Conservation (phyloP, 768 basidiomycete species). For the Suillus ampliporus region DNA sequence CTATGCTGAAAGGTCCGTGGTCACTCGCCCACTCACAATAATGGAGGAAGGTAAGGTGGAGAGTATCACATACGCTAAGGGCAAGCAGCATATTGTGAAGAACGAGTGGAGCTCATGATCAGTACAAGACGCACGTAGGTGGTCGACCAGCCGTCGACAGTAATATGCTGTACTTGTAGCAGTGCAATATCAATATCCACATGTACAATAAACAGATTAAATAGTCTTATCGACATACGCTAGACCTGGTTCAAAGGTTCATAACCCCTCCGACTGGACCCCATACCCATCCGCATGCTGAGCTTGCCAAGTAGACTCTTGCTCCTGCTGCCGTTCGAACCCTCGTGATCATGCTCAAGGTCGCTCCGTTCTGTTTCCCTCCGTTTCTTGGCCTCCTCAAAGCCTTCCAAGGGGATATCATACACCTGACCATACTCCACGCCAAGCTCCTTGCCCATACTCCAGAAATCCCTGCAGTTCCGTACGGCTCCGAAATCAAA, state of each 20-base stretch:
- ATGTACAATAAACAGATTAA: neutral
- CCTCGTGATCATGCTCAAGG: slow-evolving; percentile 53
- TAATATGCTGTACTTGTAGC: neutral
- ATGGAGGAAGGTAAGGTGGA: too few relatives aligned
- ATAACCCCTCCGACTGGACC: slow-evolving; percentile 41
- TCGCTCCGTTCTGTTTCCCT: slow-evolving; percentile 53
- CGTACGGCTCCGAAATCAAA: slow-evolving; percentile 82
- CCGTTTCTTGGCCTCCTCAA: slow-evolving; percentile 70
- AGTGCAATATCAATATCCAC: neutral
- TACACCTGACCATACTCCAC: slow-evolving; percentile 91
- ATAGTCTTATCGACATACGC: neutral
- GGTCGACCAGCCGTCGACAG: too few relatives aligned
- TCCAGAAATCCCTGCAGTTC: slow-evolving; percentile 97
- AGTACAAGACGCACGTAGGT: too few relatives aligned
- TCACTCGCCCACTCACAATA: too few relatives aligned
- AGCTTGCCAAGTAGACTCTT: slow-evolving; percentile 45
- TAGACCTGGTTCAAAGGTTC: slow-evolving; percentile 40
- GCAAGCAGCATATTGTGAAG: too few relatives aligned
- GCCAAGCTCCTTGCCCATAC: slow-evolving; percentile 79
- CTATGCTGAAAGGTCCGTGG: too few relatives aligned
- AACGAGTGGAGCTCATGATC: too few relatives aligned
- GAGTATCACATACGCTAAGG: too few relatives aligned
- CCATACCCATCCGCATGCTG: slow-evolving; percentile 41
- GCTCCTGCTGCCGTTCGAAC: slow-evolving; percentile 39
- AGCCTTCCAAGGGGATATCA: slow-evolving; percentile 88